A percentile compares a stretch with the other conserved stretches of the same genome.
Conservation (phyloP, 2,329 filamentous ascomycete species). For the Aspergillus floridensis region DNA sequence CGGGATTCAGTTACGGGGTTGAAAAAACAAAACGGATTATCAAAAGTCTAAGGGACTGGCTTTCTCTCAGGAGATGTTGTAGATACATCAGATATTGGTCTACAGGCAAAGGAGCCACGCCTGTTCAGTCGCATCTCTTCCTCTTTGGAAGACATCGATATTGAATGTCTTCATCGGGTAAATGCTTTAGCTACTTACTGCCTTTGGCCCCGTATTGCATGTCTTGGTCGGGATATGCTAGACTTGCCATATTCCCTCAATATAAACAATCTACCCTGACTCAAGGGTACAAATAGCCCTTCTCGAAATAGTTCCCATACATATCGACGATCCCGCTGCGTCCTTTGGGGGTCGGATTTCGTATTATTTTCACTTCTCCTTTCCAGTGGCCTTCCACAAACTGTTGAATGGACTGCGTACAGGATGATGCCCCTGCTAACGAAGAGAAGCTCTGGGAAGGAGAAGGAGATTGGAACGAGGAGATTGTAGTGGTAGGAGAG, state of each 20-base stretch:
- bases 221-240: background rate
- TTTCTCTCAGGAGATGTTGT: background rate
- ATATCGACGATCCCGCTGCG: slow-evolving; percentile 49
- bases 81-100: background rate
- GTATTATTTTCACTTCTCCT: slow-evolving; percentile 58
- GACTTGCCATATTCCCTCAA: background rate
- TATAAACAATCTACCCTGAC: background rate
- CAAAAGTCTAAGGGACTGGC: background rate
- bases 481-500: slow-evolving; percentile 1
- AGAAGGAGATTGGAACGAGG: slow-evolving; percentile 12
- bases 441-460: slow-evolving; percentile 15
- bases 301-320: slow-evolving; percentile 55
- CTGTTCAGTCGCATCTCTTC: background rate
- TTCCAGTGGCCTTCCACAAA: slow-evolving; percentile 59
- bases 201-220: too few species aligned
- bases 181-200: too few species aligned
- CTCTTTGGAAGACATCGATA: background rate
- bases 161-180: background rate
- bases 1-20: slow-evolving; percentile 25
- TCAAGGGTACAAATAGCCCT: slow-evolving; percentile 53
- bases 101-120: background rate
- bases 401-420: slow-evolving; percentile 30
- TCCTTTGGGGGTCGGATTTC: slow-evolving; percentile 40
- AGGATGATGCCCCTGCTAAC: slow-evolving; percentile 12
- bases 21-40: slow-evolving; percentile 1